Base-by-base conservation (phyloP, 2,329 filamentous ascomycete genomes). In the Fusarium sp. region DNA sequence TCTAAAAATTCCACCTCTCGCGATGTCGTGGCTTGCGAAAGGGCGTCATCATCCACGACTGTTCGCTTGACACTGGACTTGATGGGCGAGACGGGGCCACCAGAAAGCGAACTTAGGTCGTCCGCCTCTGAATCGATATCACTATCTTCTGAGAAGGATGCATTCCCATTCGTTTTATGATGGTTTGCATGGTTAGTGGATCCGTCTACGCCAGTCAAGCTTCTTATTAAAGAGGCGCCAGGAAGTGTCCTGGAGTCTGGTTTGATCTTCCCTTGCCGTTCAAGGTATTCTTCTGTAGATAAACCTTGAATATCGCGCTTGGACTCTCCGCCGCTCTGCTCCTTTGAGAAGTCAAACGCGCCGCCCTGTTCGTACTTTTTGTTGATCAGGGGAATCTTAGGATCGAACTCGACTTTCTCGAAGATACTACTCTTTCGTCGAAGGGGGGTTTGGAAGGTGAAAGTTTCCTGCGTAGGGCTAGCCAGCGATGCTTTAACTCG, bases 291-390 rank as follows among this genome's bases (percentile, higher is more conserved):
- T 2, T 84, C 83, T 18, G 82, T 84, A 3, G 84, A 81, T 10
- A 84, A 79, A 18, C 76, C 75, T 16, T 79, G 79, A 7, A 74
- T 69, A 27, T 77, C 76, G 42, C 70, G 68, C 42, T 72, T 80
- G 21, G 69, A 63, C 34, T 73, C 78, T 47, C 74, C 76, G 42
- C 78, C 74, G 43, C 74, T 32, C 56, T 76, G 72, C 21, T 78
- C 74, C 71, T 80, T 75, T 51, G 75, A 75, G 74, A 75, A 86
- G 62, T 86, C 83, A 64, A 87, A 89, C 4, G 83, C 81, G 16
- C 87, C 87, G 7, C 84, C 86, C 47, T 84, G 83, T 68, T 87
- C 84, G 66, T 89, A 89, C 69, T 89, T 89, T 67, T 85, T 87
- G 67, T 85, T 87, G 45, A 87, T 86, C 57, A 84, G 76, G 1